A percentile compares a stretch with the other conserved stretches of the same genome.
Conservation (phyloP, 768 basidiomycete species). For the Lentinula aciculospora region DNA sequence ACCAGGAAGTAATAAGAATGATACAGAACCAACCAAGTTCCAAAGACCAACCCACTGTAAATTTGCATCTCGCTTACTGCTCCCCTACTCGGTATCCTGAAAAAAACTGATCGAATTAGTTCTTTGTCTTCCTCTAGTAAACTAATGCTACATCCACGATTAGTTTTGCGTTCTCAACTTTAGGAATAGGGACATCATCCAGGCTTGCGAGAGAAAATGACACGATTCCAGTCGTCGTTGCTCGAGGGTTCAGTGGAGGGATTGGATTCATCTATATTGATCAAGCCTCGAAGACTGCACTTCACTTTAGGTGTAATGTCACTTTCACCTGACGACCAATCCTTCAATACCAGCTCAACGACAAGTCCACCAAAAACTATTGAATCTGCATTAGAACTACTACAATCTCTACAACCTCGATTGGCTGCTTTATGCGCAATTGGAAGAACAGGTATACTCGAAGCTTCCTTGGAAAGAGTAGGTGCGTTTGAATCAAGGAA, state of each 20-base stretch:
- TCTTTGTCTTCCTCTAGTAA: constrained; percentile 6
- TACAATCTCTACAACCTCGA: constrained; percentile 4
- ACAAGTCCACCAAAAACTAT: background rate
- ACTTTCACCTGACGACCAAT: constrained; percentile 20
- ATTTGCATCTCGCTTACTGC: too few relatives aligned
- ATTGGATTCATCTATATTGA: constrained; percentile 54
- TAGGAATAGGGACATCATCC: constrained; percentile 33
- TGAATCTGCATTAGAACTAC: constrained; percentile 2
- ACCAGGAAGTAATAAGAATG: background rate
- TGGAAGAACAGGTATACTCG: background rate
- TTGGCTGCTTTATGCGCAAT: background rate
- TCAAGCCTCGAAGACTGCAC: constrained; percentile 57
- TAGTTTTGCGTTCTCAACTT: background rate
- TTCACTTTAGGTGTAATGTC: constrained; percentile 74
- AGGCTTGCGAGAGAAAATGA: constrained; percentile 27
- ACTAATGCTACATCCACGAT: background rate
- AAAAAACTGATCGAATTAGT: background rate
- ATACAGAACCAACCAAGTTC: background rate
- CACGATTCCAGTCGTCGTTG: constrained; percentile 35
- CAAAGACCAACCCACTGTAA: constrained; percentile 5
- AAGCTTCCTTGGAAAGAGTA: background rate
- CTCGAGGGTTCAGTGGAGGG: constrained; percentile 41
- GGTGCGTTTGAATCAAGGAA: constrained; percentile 6
- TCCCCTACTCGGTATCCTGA: background rate
- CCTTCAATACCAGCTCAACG: background rate